Percentiles rank a stretch among this genome's conserved stretches.
These are phyloP conservation scores for Phaeoacremonium minimum DNA, from an alignment of 2,329 filamentous ascomycete species.

Conservation along the genomic window DNA sequence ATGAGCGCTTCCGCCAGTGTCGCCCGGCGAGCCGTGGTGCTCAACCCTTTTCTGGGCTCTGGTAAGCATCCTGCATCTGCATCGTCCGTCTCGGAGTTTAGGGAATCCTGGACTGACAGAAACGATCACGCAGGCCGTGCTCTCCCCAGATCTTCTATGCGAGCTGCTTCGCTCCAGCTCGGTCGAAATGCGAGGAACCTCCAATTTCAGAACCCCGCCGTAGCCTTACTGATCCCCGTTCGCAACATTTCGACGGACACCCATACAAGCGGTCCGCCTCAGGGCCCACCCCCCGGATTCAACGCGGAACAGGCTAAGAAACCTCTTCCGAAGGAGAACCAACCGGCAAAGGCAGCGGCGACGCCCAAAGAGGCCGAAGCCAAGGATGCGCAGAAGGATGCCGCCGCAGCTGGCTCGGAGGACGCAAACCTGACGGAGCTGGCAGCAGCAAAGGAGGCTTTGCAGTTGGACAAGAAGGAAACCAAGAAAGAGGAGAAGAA, in stretches of 20 bases:
- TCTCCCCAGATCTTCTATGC: constrained; percentile 38
- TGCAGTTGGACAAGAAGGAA: constrained; percentile 55
- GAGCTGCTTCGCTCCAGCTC: constrained; percentile 41
- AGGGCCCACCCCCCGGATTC: constrained; percentile 81
- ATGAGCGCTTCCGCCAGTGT: constrained; percentile 56
- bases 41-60: constrained; percentile 47
- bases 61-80: constrained; percentile 26
- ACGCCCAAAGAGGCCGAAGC: constrained; percentile 23
- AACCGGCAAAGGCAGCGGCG: constrained; percentile 27
- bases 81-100: not conserved
- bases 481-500: constrained; percentile 73
- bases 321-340: constrained; percentile 59
- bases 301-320: constrained; percentile 88
- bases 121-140: constrained; percentile 31
- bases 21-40: constrained; percentile 49
- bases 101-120: constrained; percentile 18
- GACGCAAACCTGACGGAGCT: constrained; percentile 54
- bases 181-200: constrained; percentile 41
- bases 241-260: constrained; percentile 56
- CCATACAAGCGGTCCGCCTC: constrained; percentile 41
- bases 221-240: constrained; percentile 53
- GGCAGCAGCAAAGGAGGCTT: constrained; percentile 58
- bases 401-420: constrained; percentile 24
- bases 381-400: constrained; percentile 16
- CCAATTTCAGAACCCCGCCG: constrained; percentile 39